Base-by-base conservation (phyloP, 768 basidiomycete genomes). In the Lactarius psammicola region DNA sequence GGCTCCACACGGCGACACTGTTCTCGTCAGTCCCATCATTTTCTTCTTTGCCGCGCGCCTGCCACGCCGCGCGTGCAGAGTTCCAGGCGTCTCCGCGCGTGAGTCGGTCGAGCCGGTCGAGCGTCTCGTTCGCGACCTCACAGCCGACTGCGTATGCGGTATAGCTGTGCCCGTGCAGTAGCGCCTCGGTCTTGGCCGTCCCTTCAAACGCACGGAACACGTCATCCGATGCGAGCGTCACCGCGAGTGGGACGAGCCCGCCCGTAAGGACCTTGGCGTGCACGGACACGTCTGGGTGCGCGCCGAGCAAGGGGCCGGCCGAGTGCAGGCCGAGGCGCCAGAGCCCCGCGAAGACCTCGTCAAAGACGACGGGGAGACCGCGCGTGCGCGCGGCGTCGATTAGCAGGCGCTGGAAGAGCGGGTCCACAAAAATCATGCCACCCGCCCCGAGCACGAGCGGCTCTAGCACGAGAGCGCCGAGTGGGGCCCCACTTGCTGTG, bases 381-480 rank as follows among this genome's bases (percentile, higher is more conserved):
- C 78, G 79, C 86, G 80, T 76, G 64, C 96, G 87, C 6, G 92
- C 90, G 3, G 86, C 82, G 71, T 97, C 94, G 46, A 98, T 78
- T 69, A 98, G 75, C 34, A 94, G 80, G 31, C 92, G 84, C 74
- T 98, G 96, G 82, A 96, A 98, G 51, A 98, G 86, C 10, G 96
- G 96, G 74, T 98, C 96, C 30, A 98, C 93, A 72, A 98, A 98
- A 34, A 94, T 81, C 96, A 98, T 98, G 0, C 96, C 96, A 0
- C 93, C 96, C 0, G 96, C 95, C 17, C 96, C 96, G 84, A 98
- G 90, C 30, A 95, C 84, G 28, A 95, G 81, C 0, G 96, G 96
- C 74, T 98, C 96, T 33, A 98, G 78, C 7, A 98, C 87, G 20
- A 98, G 80, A 0, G 93, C 91, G 1, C 87, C 90, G 3, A 92